phyloP scores from a whole-genome alignment of 257 asterid species.

The Solanum medicagineum region DNA sequence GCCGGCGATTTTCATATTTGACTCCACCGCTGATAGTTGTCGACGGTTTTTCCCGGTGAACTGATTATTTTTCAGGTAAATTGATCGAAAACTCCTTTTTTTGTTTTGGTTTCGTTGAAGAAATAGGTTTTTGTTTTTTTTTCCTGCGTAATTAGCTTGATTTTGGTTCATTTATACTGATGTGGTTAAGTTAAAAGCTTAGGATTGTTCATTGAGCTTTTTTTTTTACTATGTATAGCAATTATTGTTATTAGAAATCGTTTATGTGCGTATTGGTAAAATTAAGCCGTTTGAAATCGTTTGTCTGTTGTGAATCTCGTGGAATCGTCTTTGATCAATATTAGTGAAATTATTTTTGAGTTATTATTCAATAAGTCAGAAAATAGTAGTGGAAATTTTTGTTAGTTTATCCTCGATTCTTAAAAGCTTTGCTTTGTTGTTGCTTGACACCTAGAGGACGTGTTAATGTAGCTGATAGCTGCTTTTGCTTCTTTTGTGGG shows the following conservation, averaged over 20 bases:
- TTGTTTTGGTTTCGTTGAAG: not conserved
- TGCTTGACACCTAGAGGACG: not conserved
- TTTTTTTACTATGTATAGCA: not conserved
- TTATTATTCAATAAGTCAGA: not conserved
- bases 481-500: not conserved
- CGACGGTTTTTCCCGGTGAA: not conserved
- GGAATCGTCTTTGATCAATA: not conserved
- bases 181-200: not conserved
- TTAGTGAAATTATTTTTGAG: not conserved
- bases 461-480: not conserved
- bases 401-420: not conserved
- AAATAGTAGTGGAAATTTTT: not conserved
- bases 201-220: not conserved
- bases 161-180: not conserved
- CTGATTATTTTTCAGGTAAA: not conserved
- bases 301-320: not conserved
- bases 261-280: not conserved
- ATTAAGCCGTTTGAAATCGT: not conserved
- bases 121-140: not conserved
- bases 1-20: not conserved
- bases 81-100: not conserved
- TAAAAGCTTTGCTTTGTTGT: not conserved
- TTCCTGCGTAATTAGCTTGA: not conserved
- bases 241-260: not conserved
- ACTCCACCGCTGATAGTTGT: too few species aligned